Conservation (phyloP, 2,329 filamentous ascomycete species). For the Tolypocladium endophyticum region DNA sequence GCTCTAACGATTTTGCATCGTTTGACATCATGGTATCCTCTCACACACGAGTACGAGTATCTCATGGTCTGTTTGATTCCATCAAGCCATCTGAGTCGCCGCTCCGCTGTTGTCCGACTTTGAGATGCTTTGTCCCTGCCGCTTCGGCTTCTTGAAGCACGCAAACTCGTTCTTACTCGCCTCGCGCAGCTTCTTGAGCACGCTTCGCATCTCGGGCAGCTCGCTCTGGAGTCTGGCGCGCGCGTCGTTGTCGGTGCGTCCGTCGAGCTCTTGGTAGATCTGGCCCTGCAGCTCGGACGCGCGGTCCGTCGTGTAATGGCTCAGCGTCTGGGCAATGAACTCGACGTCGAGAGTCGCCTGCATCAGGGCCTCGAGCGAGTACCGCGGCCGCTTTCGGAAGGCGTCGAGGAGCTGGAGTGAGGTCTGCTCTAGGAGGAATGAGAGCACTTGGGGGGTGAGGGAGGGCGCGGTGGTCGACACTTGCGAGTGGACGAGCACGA, state of each 20-base stretch:
- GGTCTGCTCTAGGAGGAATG: slow-evolving; percentile 74
- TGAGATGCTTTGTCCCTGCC: slow-evolving; percentile 21
- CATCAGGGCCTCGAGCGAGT: slow-evolving; percentile 75
- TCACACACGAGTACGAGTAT: background rate
- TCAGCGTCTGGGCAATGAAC: slow-evolving; percentile 89
- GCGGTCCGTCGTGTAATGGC: slow-evolving; percentile 76
- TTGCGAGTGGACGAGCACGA: slow-evolving; percentile 88
- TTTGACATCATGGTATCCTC: background rate
- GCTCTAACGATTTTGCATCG: background rate
- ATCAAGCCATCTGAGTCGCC: background rate
- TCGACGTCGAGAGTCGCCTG: slow-evolving; percentile 96
- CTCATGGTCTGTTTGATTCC: background rate
- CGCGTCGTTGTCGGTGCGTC: slow-evolving; percentile 79
- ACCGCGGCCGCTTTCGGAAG: slow-evolving; percentile 58
- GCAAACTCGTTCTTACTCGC: slow-evolving; percentile 76
- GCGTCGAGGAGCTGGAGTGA: slow-evolving; percentile 72
- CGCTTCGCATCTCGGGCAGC: slow-evolving; percentile 77
- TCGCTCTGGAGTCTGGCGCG: slow-evolving; percentile 72
- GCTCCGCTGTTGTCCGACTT: slow-evolving; percentile 19
- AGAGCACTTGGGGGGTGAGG: slow-evolving; percentile 71
- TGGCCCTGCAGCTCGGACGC: slow-evolving; percentile 75
- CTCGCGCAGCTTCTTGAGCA: slow-evolving; percentile 75
- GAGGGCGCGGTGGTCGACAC: slow-evolving; percentile 69
- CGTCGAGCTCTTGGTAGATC: slow-evolving; percentile 86
- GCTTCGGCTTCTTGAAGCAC: slow-evolving; percentile 63